These are phyloP conservation scores for Asclepias syriaca DNA, from an alignment of 257 asterid genomes.

Conservation along the genomic window DNA sequence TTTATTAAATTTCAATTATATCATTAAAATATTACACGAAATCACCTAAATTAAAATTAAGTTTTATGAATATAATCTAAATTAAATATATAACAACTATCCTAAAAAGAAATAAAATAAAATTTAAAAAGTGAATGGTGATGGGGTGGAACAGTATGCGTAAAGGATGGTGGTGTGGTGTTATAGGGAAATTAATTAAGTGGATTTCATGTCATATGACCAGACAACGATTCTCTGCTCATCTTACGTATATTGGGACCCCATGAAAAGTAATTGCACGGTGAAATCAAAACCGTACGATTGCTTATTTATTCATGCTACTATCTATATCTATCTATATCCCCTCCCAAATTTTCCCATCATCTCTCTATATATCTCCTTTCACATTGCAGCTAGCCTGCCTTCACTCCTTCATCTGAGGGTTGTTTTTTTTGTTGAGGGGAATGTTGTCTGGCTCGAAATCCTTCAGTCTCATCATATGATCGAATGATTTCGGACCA, in stretches of 20 bases:
- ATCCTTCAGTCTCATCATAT: conserved; percentile 22
- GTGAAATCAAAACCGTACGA: conserved; percentile 10
- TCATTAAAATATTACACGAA: no score
- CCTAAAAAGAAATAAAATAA: no score
- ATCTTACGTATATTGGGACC: conserved; percentile 26
- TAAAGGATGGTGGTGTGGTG: conserved; percentile 10
- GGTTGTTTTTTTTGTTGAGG: conserved; percentile 34
- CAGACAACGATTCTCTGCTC: conserved; percentile 26
- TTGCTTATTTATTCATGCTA: neutral
- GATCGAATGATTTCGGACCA: conserved; percentile 51
- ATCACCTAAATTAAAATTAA: no score
- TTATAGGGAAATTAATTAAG: conserved; percentile 12
- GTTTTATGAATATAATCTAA: no score
- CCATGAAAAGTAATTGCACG: conserved; percentile 29
- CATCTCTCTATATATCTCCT: no score
- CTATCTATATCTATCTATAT: no score
- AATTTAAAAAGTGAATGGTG: no score
- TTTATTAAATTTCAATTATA: no score
- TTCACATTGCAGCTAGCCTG: neutral
- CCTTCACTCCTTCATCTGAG: neutral
- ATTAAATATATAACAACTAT: no score
- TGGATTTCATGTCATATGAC: conserved; percentile 29
- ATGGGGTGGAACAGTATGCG: neutral
- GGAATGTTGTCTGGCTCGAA: conserved; percentile 69
- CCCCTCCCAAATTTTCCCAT: no score